phyloP scores from a whole-genome alignment of 768 basidiomycete genomes.

The Phallus indusiatus region DNA sequence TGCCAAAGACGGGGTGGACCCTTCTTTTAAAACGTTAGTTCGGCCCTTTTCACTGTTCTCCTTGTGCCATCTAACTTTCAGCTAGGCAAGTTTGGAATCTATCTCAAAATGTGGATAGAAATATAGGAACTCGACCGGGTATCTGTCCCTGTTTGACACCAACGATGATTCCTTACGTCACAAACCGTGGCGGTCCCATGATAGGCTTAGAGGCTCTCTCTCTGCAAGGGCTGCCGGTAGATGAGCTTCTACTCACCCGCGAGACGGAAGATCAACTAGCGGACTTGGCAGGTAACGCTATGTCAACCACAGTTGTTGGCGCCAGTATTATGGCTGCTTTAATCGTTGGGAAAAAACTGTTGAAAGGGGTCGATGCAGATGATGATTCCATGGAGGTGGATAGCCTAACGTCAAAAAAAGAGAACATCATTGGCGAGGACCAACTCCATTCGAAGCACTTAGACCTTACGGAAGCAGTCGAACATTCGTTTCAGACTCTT shows the following conservation, averaged over 20 bases:
- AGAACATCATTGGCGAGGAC: slow-evolving; percentile 64
- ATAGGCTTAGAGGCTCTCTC: slow-evolving; percentile 87
- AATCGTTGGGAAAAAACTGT: slow-evolving; percentile 51
- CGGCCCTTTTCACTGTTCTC: not conserved
- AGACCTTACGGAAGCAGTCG: slow-evolving; percentile 46
- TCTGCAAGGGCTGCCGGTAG: slow-evolving; percentile 90
- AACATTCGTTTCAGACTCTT: slow-evolving; percentile 40
- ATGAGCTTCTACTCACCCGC: slow-evolving; percentile 83
- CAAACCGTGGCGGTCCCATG: slow-evolving; percentile 93
- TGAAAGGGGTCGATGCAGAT: slow-evolving; percentile 44
- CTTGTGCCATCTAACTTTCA: slow-evolving; percentile 10
- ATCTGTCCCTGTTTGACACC: slow-evolving; percentile 92
- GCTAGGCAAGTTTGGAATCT: slow-evolving; percentile 87
- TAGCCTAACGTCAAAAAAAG: slow-evolving; percentile 18
- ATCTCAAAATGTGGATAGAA: slow-evolving; percentile 92
- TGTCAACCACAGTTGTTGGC: slow-evolving; percentile 96
- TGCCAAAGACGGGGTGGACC: slow-evolving; percentile 71
- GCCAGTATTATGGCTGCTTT: slow-evolving; percentile 80
- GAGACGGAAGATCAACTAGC: slow-evolving; percentile 92
- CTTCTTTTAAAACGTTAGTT: slow-evolving; percentile 80
- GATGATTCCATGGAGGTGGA: slow-evolving; percentile 43
- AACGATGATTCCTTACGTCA: slow-evolving; percentile 93
- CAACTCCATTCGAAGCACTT: slow-evolving; percentile 52
- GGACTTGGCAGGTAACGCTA: slow-evolving; percentile 92
- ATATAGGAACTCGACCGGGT: slow-evolving; percentile 70